Conservation (phyloP, 1,139 yeast genomes). For the Taphrina communis region DNA sequence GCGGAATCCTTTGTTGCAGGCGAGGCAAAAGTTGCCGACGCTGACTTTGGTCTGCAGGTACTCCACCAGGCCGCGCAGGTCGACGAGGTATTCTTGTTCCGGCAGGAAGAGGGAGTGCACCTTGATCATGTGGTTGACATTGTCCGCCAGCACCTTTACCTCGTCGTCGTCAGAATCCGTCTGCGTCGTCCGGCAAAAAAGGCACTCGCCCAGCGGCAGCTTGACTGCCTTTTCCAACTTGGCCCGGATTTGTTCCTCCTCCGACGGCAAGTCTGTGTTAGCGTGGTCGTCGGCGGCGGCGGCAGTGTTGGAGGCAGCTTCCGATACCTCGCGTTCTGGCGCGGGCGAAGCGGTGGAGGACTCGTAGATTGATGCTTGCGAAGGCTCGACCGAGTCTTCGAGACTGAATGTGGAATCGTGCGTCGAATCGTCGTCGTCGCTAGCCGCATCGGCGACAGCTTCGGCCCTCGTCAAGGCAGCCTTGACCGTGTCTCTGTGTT, state of each 20-base stretch:
- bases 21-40: constrained; percentile 81
- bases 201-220: constrained; percentile 29
- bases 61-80: constrained; percentile 70
- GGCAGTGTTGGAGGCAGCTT: background rate
- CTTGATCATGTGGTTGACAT: constrained; percentile 74
- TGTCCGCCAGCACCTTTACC: constrained; percentile 64
- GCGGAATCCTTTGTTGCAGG: constrained; percentile 83
- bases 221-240: constrained; percentile 48
- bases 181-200: constrained; percentile 36
- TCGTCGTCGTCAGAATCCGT: constrained; percentile 47
- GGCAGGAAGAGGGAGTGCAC: constrained; percentile 87
- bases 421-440: constrained; percentile 42
- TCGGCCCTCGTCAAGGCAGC: constrained; percentile 26
- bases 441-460: constrained; percentile 44
- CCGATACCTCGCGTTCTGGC: constrained; percentile 13
- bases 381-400: constrained; percentile 61
- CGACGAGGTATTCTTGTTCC: constrained; percentile 70
- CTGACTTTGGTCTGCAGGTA: constrained; percentile 85
- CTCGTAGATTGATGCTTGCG: constrained; percentile 71
- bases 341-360: constrained; percentile 49
- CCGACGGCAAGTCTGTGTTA: constrained; percentile 28
- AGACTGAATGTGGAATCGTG: constrained; percentile 59
- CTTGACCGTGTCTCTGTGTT: constrained; percentile 44
- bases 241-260: constrained; percentile 51
- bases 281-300: background rate